Evolutionary conservation across 192 early-diverging fungal genomes (phyloP).

Genomic region (Backusella tuberculispora): DNA sequence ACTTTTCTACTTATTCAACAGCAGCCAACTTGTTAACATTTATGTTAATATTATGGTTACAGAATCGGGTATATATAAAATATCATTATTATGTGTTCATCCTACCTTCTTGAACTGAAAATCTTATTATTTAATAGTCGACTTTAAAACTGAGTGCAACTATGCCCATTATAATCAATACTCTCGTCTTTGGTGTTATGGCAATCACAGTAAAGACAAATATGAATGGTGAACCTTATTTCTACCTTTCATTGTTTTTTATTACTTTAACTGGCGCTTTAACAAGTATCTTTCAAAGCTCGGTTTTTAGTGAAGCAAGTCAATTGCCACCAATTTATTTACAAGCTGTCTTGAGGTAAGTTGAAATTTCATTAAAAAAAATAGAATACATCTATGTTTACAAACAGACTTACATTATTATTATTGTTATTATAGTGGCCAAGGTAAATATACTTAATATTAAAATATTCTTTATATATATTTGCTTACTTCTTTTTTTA

Average conservation of each 20-base stretch:
- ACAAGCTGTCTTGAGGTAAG: slow-evolving; percentile 74
- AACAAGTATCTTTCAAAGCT: slow-evolving; percentile 68
- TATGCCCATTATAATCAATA: slow-evolving; percentile 56
- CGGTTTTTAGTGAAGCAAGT: slow-evolving; percentile 71
- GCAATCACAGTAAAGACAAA: slow-evolving; percentile 51
- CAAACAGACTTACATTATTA: not conserved
- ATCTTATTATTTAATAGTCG: not conserved
- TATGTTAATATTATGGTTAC: slow-evolving; percentile 52
- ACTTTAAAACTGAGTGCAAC: slow-evolving; percentile 15
- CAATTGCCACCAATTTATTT: slow-evolving; percentile 69
- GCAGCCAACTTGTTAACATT: slow-evolving; percentile 61
- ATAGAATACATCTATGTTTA: not conserved
- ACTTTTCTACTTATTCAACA: slow-evolving; percentile 71
- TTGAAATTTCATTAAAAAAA: not conserved
- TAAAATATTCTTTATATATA: not conserved
- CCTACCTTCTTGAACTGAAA: not conserved
- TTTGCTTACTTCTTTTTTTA: not conserved
- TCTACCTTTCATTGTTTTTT: slow-evolving; percentile 63
- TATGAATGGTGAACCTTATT: slow-evolving; percentile 58
- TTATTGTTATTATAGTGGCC: slow-evolving; percentile 44
- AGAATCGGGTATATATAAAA: slow-evolving; percentile 47
- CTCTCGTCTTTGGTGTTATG: slow-evolving; percentile 54
- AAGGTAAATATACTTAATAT: slow-evolving; percentile 39
- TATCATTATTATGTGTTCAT: slow-evolving; percentile 13
- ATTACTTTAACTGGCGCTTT: slow-evolving; percentile 59